A percentile compares a stretch with the other conserved stretches of the same genome.
Conservation (phyloP, 2,329 filamentous ascomycete genomes). For the Fusarium zealandicum region DNA sequence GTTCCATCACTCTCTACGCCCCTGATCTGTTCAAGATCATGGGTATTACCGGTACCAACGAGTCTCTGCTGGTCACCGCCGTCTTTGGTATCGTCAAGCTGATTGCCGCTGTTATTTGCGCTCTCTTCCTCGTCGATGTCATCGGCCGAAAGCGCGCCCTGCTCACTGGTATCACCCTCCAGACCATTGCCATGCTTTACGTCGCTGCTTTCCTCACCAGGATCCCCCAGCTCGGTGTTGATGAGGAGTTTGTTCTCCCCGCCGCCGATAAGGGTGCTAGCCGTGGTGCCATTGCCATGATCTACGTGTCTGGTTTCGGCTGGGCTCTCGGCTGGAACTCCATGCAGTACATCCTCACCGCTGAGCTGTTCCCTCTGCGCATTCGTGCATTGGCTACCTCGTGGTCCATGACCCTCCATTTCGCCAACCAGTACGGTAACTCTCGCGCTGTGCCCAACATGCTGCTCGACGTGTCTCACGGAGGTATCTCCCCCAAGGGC, state of each 20-base stretch:
- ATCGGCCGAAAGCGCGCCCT: conserved; percentile 77
- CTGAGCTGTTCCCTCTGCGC: conserved; percentile 78
- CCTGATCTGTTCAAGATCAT: conserved; percentile 76
- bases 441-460: conserved; percentile 77
- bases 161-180: conserved; percentile 65
- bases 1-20: conserved; percentile 79
- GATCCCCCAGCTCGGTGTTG: conserved; percentile 65
- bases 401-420: conserved; percentile 79
- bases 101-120: conserved; percentile 69
- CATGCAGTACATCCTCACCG: conserved; percentile 80
- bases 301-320: conserved; percentile 72
- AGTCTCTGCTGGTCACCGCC: conserved; percentile 75
- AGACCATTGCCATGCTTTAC: conserved; percentile 68
- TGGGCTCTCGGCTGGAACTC: conserved; percentile 79
- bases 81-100: conserved; percentile 82
- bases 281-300: conserved; percentile 74
- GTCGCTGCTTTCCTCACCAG: conserved; percentile 67
- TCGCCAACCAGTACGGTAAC: conserved; percentile 81
- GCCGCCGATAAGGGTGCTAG: conserved; percentile 61
- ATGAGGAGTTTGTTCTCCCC: conserved; percentile 57
- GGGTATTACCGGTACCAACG: conserved; percentile 71
- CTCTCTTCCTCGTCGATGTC: conserved; percentile 80
- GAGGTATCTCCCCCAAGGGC: conserved; percentile 65
- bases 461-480: conserved; percentile 60
- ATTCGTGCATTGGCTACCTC: conserved; percentile 75